phyloP scores from a whole-genome alignment of 495 filamentous ascomycete genomes.

The Pyronema domesticum region DNA sequence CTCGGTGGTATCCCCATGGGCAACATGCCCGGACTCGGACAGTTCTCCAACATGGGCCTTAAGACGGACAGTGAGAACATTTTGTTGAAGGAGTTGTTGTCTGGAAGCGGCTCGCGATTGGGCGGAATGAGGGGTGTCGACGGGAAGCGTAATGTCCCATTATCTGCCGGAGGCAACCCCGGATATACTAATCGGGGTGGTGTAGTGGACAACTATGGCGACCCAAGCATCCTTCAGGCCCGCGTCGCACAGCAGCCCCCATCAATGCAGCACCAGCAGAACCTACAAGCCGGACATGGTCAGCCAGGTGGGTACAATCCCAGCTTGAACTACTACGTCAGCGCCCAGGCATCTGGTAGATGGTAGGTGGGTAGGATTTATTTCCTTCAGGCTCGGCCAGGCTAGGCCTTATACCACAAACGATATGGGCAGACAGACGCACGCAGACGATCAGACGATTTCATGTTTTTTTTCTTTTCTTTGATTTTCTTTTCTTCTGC shows the following conservation, averaged over 20 bases:
- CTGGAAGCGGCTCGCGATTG: slow-evolving; percentile 15
- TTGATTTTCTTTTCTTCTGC: neutral
- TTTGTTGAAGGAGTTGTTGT: slow-evolving; percentile 20
- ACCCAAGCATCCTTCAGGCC: slow-evolving; percentile 98
- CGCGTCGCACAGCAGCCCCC: slow-evolving; percentile 32
- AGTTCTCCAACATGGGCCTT: slow-evolving; percentile 19
- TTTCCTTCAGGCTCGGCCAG: slow-evolving; percentile 11
- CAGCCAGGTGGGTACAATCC: slow-evolving; percentile 99
- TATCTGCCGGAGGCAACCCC: slow-evolving; percentile 17
- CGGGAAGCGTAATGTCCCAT: slow-evolving; percentile 22
- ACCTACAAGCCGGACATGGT: slow-evolving; percentile 61
- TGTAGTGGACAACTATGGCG: slow-evolving; percentile 85
- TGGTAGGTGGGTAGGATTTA: slow-evolving; percentile 22
- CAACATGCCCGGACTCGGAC: slow-evolving; percentile 49
- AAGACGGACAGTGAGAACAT: slow-evolving; percentile 18
- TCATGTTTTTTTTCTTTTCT: slow-evolving; percentile 11
- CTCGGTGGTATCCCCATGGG: slow-evolving; percentile 30
- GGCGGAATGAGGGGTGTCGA: slow-evolving; percentile 19
- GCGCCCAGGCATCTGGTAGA: slow-evolving; percentile 54
- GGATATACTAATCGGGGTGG: slow-evolving; percentile 16
- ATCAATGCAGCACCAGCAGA: slow-evolving; percentile 55
- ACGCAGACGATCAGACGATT: slow-evolving; percentile 10
- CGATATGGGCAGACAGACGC: slow-evolving; percentile 11
- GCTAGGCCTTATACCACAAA: neutral
- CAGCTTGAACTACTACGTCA: slow-evolving; percentile 68